Base-by-base conservation (phyloP, 2,329 filamentous ascomycete genomes). In the Fusarium camptoceras region DNA sequence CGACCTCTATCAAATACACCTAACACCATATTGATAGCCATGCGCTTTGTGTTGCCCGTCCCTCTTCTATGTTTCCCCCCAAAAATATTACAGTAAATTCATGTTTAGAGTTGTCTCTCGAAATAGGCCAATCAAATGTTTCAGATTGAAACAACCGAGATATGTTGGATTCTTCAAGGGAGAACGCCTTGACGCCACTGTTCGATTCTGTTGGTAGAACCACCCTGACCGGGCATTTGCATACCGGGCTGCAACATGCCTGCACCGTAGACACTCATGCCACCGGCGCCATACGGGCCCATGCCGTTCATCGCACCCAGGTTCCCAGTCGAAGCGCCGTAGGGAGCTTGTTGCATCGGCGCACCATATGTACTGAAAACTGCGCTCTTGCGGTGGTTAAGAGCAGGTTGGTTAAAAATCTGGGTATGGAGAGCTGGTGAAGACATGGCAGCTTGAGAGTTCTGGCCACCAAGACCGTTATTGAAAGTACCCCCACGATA, bases 401-500 rank as follows among this genome's bases (percentile, higher is more conserved):
- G 73, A 20, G 65, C 53, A 7, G 55, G 50, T 53, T 69, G 18
- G 30, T 70, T 66, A n/a, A 75, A 72, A 27, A 71, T 60, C n/a
- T 74, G 76, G 7, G 59, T 72, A 16, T 77, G 74, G 11, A 76
- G 63, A 24, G 72, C 75, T 8, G 73, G 72, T n/a, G 68, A 75
- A 9, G 76, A 77, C 48, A 75, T 65, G 7, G 75, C 68, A 1
- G 71, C 74, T 25, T 75, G 75, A 18, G 62, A 57, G 8, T 71
- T 75, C 50, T 61, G 43, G 5, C 86, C 86, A 8, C 81, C 86
- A 16, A 73, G 76, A 2, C 85, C 85, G 55, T 88, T 85, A 70
- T 89, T 88, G 73, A 85, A 88, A n/a, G 80, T 78, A 5, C 87
- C 87, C 22, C 83, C 81, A 68, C 82, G 80, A 73, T 81, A 89